Conservation (phyloP, 257 asterid genomes). For the Plantago elongata region DNA sequence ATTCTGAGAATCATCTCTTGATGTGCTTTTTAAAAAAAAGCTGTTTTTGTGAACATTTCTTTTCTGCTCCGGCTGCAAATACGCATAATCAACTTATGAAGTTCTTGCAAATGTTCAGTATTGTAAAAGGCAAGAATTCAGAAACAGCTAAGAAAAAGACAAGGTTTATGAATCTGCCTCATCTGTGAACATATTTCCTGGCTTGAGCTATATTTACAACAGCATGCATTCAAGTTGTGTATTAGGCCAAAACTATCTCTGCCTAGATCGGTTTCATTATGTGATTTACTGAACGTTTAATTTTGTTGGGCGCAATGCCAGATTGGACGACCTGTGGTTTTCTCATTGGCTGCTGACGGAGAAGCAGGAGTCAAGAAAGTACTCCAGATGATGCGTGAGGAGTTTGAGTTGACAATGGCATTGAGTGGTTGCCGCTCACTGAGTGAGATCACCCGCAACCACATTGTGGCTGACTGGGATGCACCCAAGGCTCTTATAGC, state of each 20-base stretch:
- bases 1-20: neutral
- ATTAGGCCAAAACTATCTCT: neutral
- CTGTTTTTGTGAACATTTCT: too few relatives aligned
- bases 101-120: too few relatives aligned
- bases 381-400: conserved; percentile 86
- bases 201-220: neutral
- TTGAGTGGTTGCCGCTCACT: conserved; percentile 79
- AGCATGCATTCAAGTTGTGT: too few relatives aligned
- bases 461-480: conserved; percentile 79
- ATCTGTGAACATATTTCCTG: neutral
- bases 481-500: conserved; percentile 47
- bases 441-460: conserved; percentile 76
- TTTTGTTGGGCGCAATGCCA: conserved; percentile 18
- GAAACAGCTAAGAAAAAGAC: neutral
- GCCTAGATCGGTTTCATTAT: neutral
- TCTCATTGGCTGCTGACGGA: conserved; percentile 86
- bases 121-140: too few relatives aligned
- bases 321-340: conserved; percentile 94
- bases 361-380: conserved; percentile 80
- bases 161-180: neutral
- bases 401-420: conserved; percentile 95
- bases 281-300: neutral
- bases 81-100: too few relatives aligned
- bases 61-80: too few relatives aligned
- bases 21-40: too few relatives aligned